These are phyloP conservation scores for Globisporangium mamillatum DNA, from an alignment of 352 stramenopile species.

Conservation along the genomic window DNA sequence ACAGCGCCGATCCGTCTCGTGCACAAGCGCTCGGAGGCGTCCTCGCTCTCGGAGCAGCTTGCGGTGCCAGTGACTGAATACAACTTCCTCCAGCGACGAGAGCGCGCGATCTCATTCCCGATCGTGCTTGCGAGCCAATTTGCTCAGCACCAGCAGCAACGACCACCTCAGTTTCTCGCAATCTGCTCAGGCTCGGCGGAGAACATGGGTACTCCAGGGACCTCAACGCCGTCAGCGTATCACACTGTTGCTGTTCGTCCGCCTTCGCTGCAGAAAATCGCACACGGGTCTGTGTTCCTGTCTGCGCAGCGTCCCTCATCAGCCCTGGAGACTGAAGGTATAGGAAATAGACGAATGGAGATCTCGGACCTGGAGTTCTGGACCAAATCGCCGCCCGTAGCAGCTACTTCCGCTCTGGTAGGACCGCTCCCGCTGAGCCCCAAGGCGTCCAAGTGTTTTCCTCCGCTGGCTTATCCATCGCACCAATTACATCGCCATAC, in stretches of 20 bases:
- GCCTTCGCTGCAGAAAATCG: constrained; percentile 27
- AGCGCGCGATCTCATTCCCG: constrained; percentile 32
- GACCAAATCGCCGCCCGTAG: not conserved
- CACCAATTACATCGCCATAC: not conserved
- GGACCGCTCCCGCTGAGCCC: constrained; percentile 6
- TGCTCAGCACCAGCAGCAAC: constrained; percentile 6
- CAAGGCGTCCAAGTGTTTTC: constrained; percentile 18
- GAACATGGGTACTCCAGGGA: constrained; percentile 11
- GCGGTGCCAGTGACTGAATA: not conserved
- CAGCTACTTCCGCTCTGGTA: not conserved
- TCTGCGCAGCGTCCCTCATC: constrained; percentile 14
- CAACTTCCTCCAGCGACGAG: constrained; percentile 15
- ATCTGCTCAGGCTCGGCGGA: constrained; percentile 8
- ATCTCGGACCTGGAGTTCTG: not conserved
- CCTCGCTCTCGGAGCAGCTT: constrained; percentile 18
- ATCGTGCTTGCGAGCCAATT: constrained; percentile 16
- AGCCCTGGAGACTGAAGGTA: not conserved
- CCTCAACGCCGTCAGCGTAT: constrained; percentile 6
- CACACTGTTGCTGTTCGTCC: constrained; percentile 28
- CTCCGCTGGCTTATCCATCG: constrained; percentile 8
- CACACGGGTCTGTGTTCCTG: constrained; percentile 32
- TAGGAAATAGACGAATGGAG: not conserved
- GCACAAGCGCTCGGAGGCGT: constrained; percentile 15
- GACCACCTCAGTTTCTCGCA: constrained; percentile 12
- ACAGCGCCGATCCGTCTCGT: constrained; percentile 13